A percentile compares a stretch with the other conserved stretches of the same genome.
These are phyloP conservation scores for Russula brevipes DNA, from an alignment of 768 basidiomycete species.

Conservation along the genomic window DNA sequence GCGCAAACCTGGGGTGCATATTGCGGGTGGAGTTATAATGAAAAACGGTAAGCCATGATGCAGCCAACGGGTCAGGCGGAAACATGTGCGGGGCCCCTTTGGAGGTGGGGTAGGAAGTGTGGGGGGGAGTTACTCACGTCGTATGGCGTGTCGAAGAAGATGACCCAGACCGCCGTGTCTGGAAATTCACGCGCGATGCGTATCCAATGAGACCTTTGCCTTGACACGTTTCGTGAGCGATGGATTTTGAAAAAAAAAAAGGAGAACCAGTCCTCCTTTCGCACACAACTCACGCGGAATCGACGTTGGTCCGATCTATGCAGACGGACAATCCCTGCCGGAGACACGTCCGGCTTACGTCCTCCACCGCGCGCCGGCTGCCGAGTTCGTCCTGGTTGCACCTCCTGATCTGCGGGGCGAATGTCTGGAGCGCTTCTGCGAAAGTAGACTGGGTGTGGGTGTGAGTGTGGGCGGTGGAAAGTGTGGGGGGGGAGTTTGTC, in stretches of 20 bases:
- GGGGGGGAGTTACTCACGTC: constrained; percentile 41
- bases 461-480: constrained; percentile 16
- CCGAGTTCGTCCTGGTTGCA: constrained; percentile 84
- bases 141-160: constrained; percentile 70
- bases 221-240: constrained; percentile 28
- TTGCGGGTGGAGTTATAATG: neutral
- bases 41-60: neutral
- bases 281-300: constrained; percentile 43
- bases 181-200: constrained; percentile 64
- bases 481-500: constrained; percentile 29
- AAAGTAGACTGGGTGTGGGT: constrained; percentile 42
- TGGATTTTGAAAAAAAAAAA: too few species aligned
- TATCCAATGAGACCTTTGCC: constrained; percentile 72
- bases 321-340: constrained; percentile 62
- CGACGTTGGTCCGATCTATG: constrained; percentile 75
- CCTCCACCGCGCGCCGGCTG: constrained; percentile 58
- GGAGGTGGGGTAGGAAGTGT: too few species aligned
- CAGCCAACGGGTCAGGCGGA: neutral
- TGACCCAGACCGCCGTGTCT: constrained; percentile 59
- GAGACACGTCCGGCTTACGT: constrained; percentile 48
- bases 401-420: constrained; percentile 57
- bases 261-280: neutral
- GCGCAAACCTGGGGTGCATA: neutral
- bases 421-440: constrained; percentile 57
- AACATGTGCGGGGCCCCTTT: too few species aligned